These are phyloP conservation scores for Pyricularia pennisetigena DNA, from an alignment of 2,329 filamentous ascomycete species.

Conservation along the genomic window DNA sequence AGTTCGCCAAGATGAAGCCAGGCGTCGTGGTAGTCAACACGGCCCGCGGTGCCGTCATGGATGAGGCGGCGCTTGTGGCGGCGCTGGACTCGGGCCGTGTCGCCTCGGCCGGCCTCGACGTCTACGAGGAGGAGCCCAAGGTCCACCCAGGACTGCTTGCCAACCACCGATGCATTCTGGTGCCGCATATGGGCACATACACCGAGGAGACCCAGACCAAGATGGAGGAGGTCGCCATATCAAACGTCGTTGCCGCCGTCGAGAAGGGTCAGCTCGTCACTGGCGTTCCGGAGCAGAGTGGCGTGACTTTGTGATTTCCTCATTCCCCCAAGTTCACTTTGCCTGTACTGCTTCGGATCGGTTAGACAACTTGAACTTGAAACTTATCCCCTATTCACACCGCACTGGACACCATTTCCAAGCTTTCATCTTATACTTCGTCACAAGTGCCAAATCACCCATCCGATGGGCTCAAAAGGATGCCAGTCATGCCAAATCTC, in stretches of 20 bases:
- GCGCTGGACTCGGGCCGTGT: conserved; percentile 45
- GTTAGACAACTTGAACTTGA: neutral
- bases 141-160: conserved; percentile 33
- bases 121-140: conserved; percentile 50
- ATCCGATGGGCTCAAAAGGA: neutral
- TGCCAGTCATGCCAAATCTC: neutral
- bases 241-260: conserved; percentile 51
- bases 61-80: conserved; percentile 51
- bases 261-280: neutral
- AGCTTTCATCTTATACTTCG: neutral
- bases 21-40: conserved; percentile 56
- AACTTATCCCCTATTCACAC: neutral
- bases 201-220: conserved; percentile 57
- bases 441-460: neutral
- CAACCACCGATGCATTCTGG: conserved; percentile 36
- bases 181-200: conserved; percentile 59
- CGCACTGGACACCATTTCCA: neutral
- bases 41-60: conserved; percentile 53
- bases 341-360: neutral
- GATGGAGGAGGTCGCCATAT: conserved; percentile 57
- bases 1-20: conserved; percentile 39
- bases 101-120: conserved; percentile 49
- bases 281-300: neutral
- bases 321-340: too few species aligned
- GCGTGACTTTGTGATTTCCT: neutral